phyloP scores from a whole-genome alignment of 2,329 filamentous ascomycete species.

The Aspergillus oerlinghausenensis region DNA sequence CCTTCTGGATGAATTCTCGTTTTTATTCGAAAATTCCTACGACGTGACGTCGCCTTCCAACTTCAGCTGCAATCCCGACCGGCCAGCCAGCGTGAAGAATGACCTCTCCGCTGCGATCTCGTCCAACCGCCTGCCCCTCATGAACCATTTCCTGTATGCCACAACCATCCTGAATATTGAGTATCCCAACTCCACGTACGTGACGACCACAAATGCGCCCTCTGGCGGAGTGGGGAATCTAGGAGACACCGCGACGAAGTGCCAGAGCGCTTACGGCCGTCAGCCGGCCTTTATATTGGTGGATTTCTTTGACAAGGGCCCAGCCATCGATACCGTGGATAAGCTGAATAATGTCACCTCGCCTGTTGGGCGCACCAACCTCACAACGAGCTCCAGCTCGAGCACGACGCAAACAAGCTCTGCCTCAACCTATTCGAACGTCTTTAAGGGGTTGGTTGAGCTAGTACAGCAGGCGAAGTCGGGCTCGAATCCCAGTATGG shows the following conservation, averaged over 20 bases:
- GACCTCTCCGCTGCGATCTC: slow-evolving; percentile 48
- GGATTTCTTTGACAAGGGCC: slow-evolving; percentile 72
- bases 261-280: slow-evolving; percentile 54
- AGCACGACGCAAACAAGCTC: slow-evolving; percentile 24
- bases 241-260: slow-evolving; percentile 48
- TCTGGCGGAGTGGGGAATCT: slow-evolving; percentile 52
- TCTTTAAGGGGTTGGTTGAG: slow-evolving; percentile 35
- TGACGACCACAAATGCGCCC: slow-evolving; percentile 62
- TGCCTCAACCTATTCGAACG: slow-evolving; percentile 27
- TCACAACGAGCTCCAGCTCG: slow-evolving; percentile 4
- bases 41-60: slow-evolving; percentile 57
- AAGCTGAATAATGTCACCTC: slow-evolving; percentile 55
- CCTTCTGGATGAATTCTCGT: slow-evolving; percentile 41
- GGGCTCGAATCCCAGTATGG: slow-evolving; percentile 35
- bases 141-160: slow-evolving; percentile 77
- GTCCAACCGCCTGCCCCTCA: slow-evolving; percentile 61
- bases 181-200: slow-evolving; percentile 57
- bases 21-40: slow-evolving; percentile 67
- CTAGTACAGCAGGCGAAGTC: slow-evolving; percentile 34
- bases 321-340: slow-evolving; percentile 66
- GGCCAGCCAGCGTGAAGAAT: slow-evolving; percentile 54
- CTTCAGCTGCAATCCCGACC: slow-evolving; percentile 69
- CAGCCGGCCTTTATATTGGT: slow-evolving; percentile 71
- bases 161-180: slow-evolving; percentile 51
- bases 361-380: slow-evolving; percentile 40